Percentiles rank a stretch among this genome's conserved stretches.
Conservation (phyloP, 345 rosid species). For the Gossypium turneri region DNA sequence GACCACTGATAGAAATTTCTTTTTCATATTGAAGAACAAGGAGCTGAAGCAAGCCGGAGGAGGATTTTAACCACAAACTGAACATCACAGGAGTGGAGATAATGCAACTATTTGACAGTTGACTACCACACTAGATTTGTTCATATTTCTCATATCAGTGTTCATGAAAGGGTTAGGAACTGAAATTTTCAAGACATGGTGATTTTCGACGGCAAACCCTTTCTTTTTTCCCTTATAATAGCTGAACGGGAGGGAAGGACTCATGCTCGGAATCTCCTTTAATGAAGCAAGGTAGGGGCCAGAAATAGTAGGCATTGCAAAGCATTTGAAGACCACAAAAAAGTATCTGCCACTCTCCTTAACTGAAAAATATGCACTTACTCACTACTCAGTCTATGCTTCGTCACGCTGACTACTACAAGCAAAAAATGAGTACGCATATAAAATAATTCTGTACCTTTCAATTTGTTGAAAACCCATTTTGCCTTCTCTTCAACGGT, state of each 20-base stretch:
- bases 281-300: neutral
- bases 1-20: neutral
- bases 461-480: conserved; percentile 95
- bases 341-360: neutral
- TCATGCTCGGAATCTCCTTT: neutral
- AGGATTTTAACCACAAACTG: neutral
- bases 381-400: neutral
- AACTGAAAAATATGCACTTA: neutral
- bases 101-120: neutral
- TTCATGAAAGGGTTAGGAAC: neutral
- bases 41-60: neutral
- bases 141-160: neutral
- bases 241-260: neutral
- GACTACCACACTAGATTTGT: neutral
- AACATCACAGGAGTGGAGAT: neutral
- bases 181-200: neutral
- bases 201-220: neutral
- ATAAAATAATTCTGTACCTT: conserved; percentile 43
- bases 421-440: neutral
- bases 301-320: neutral
- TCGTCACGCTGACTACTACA: neutral
- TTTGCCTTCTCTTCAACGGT: conserved; percentile 96
- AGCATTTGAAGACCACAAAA: conserved; percentile 4
- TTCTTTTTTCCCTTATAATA: neutral
- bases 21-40: neutral